These are phyloP conservation scores for Pisolithus marmoratus DNA, from an alignment of 768 basidiomycete genomes.

Conservation along the genomic window DNA sequence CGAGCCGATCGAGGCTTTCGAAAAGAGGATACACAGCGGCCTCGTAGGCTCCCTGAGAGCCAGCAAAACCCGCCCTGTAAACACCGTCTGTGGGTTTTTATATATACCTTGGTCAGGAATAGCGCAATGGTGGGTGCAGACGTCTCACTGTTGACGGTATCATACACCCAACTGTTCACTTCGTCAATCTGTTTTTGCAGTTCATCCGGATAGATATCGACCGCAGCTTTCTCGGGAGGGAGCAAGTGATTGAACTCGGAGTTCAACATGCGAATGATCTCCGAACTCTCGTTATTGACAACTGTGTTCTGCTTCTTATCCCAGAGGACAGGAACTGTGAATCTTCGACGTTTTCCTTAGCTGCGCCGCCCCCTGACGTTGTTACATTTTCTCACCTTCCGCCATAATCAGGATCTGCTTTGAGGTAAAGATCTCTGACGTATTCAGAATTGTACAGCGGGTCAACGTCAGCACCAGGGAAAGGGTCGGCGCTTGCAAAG, in stretches of 20 bases:
- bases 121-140: too few species aligned
- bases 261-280: constrained; percentile 95
- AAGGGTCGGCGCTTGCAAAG: constrained; percentile 64
- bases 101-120: neutral
- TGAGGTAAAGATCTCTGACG: constrained; percentile 82
- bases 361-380: neutral
- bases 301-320: constrained; percentile 84
- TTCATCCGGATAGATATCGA: constrained; percentile 76
- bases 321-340: constrained; percentile 90
- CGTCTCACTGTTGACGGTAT: constrained; percentile 67
- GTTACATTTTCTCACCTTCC: constrained; percentile 48
- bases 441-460: constrained; percentile 63
- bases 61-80: constrained; percentile 87
- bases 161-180: constrained; percentile 83
- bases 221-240: constrained; percentile 52
- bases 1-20: constrained; percentile 72
- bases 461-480: constrained; percentile 72
- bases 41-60: constrained; percentile 74
- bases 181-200: constrained; percentile 74
- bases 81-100: constrained; percentile 62
- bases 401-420: constrained; percentile 61
- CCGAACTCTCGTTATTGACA: constrained; percentile 94
- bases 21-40: constrained; percentile 71
- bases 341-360: constrained; percentile 34
- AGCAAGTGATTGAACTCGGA: constrained; percentile 72